phyloP scores from a whole-genome alignment of 108 stramenopile genomes.

The Pseudonitzschia pungens region DNA sequence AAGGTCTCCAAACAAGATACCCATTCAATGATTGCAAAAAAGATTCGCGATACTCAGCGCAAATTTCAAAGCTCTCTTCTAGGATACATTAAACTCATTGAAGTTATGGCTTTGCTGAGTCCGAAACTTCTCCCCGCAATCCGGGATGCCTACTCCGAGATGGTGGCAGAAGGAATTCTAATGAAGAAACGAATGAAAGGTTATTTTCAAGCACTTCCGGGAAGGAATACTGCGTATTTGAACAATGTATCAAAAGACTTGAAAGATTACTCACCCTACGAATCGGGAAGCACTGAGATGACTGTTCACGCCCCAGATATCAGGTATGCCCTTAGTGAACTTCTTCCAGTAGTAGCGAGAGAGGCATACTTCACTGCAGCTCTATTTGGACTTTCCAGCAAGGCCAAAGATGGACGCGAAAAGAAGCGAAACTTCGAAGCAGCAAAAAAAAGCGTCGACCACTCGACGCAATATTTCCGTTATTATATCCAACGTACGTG shows the following conservation, averaged over 20 bases:
- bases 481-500: constrained; percentile 84
- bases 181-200: constrained; percentile 88
- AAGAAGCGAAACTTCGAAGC: constrained; percentile 89
- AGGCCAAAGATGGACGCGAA: constrained; percentile 81
- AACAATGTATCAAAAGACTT: constrained; percentile 65
- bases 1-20: constrained; percentile 75
- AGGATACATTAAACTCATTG: constrained; percentile 84
- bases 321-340: constrained; percentile 64
- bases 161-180: constrained; percentile 85
- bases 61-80: constrained; percentile 85
- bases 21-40: constrained; percentile 81
- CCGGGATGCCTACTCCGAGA: constrained; percentile 81
- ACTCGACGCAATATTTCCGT: constrained; percentile 79
- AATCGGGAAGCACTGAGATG: constrained; percentile 44
- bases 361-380: constrained; percentile 90
- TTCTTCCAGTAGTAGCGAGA: constrained; percentile 81
- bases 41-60: constrained; percentile 82
- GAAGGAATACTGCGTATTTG: constrained; percentile 70
- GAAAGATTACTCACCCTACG: constrained; percentile 63
- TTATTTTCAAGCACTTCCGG: constrained; percentile 82
- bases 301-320: constrained; percentile 80
- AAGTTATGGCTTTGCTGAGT: constrained; percentile 78
- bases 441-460: constrained; percentile 77
- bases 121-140: constrained; percentile 80
- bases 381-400: constrained; percentile 76